Evolutionary conservation across 306 rosid species (phyloP).

Genomic region (Lupinus albus): DNA sequence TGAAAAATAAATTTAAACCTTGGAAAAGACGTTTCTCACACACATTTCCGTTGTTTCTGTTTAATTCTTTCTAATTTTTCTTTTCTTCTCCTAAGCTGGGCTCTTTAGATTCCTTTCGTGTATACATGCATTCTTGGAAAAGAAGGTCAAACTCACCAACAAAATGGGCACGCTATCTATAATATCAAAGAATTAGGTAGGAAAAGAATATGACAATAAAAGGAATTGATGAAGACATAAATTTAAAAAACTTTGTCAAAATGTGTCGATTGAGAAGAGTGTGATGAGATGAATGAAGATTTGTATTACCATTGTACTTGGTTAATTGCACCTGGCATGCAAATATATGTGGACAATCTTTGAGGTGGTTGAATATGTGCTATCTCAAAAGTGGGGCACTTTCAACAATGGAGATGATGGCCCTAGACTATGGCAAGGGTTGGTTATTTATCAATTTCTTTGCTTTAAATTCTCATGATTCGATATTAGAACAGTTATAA

Average conservation of each 20-base stretch:
- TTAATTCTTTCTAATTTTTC: not conserved
- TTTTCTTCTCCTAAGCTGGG: not conserved
- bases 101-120: constrained; percentile 11
- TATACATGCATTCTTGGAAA: constrained; percentile 18
- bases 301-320: constrained; percentile 29
- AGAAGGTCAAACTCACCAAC: constrained; percentile 17
- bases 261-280: not conserved
- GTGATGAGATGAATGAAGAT: constrained; percentile 23
- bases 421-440: not conserved
- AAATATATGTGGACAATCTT: constrained; percentile 39
- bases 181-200: constrained; percentile 29
- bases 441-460: not conserved
- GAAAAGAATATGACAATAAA: constrained; percentile 7
- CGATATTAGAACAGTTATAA: not conserved
- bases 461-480: not conserved
- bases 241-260: constrained; percentile 9
- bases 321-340: constrained; percentile 38
- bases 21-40: too few species aligned
- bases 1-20: too few species aligned
- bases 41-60: too few species aligned
- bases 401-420: constrained; percentile 20
- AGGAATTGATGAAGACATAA: not conserved
- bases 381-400: constrained; percentile 38
- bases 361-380: constrained; percentile 40
- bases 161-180: constrained; percentile 15